These are phyloP conservation scores for Lagenaria siceraria DNA, from an alignment of 306 rosid species.

Conservation along the genomic window DNA sequence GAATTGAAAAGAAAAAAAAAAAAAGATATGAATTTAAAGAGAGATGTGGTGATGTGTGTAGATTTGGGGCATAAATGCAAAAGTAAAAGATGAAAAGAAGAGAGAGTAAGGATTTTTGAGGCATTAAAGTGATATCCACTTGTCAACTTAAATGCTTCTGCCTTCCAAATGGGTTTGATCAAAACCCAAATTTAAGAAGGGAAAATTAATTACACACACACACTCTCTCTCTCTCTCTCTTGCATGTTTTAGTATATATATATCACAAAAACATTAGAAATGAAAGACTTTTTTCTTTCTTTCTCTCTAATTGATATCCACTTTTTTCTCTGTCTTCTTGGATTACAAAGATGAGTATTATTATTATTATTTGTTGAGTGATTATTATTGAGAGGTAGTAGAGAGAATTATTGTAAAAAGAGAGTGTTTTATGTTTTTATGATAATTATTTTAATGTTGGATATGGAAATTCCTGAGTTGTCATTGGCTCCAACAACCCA, in stretches of 20 bases:
- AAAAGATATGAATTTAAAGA: not conserved
- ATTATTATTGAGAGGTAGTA: no score
- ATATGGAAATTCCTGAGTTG: conserved; percentile 25
- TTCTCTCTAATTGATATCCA: no score
- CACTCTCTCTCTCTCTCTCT: conserved; percentile 12
- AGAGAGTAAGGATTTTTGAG: conserved; percentile 15
- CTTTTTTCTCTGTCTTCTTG: no score
- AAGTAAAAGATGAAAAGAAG: not conserved
- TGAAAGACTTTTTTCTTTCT: not conserved
- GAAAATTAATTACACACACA: no score
- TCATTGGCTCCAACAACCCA: conserved; percentile 23
- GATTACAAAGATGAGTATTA: no score
- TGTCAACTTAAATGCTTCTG: conserved; percentile 28
- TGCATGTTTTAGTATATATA: conserved; percentile 2
- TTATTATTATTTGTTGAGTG: not conserved
- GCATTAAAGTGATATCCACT: conserved; percentile 32
- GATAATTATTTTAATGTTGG: not conserved
- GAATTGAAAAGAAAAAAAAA: not conserved
- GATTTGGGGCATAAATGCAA: conserved; percentile 25
- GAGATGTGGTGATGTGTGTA: conserved; percentile 14
- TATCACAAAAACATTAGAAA: not conserved
- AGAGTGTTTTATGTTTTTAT: no score
- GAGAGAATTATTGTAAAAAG: no score
- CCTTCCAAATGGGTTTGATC: conserved; percentile 7
- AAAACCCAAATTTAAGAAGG: conserved; percentile 14